Evolutionary conservation across 768 basidiomycete genomes (phyloP).

Genomic region (Strobilomyces confusus): DNA sequence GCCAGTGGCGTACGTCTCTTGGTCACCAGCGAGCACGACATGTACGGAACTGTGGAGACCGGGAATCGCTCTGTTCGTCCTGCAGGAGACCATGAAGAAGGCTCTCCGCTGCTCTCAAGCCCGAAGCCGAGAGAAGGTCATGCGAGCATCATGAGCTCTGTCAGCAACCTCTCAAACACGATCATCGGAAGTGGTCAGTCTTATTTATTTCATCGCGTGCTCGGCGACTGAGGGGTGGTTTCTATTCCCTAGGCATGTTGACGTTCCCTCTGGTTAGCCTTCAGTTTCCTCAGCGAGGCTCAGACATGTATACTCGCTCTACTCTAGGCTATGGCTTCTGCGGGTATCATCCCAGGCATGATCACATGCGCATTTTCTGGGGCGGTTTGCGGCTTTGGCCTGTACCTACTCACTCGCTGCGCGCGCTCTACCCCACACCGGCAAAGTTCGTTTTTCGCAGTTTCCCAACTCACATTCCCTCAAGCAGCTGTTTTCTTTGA

Average conservation of each 20-base stretch:
- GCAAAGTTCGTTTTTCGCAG: constrained; percentile 76
- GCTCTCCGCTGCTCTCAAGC: constrained; percentile 54
- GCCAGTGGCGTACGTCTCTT: too few relatives aligned
- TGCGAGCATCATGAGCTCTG: constrained; percentile 62
- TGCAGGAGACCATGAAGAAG: constrained; percentile 39
- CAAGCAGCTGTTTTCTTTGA: constrained; percentile 86
- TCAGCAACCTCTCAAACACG: constrained; percentile 83
- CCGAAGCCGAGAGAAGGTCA: constrained; percentile 50
- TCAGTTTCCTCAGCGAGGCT: background rate
- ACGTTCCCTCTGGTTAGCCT: constrained; percentile 73
- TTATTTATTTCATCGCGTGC: background rate
- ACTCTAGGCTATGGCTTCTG: constrained; percentile 82
- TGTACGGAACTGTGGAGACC: constrained; percentile 53
- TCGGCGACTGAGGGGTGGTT: background rate
- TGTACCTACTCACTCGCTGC: constrained; percentile 84
- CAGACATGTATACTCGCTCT: background rate
- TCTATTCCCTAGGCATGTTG: constrained; percentile 62
- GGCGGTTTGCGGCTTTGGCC: constrained; percentile 69
- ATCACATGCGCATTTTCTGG: constrained; percentile 85
- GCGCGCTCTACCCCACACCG: constrained; percentile 74
- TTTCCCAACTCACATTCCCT: constrained; percentile 86
- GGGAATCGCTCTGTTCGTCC: constrained; percentile 9
- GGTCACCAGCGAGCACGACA: too few relatives aligned
- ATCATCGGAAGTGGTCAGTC: constrained; percentile 84
- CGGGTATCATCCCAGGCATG: constrained; percentile 86